These are phyloP conservation scores for Plantago ovata DNA, from an alignment of 257 asterid species.

Conservation along the genomic window DNA sequence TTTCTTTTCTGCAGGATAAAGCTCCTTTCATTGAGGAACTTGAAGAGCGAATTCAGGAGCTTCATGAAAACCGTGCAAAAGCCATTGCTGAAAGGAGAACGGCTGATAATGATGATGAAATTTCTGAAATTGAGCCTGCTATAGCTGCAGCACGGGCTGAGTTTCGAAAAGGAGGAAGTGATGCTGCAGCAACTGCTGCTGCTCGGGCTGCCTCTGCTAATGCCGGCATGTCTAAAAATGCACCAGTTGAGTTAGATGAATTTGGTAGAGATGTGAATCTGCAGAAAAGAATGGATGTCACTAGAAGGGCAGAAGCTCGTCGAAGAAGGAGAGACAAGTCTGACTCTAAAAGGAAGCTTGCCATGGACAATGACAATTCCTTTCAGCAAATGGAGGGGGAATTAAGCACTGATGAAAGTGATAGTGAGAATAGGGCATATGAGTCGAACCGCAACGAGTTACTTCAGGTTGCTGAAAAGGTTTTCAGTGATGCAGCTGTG, in stretches of 20 bases:
- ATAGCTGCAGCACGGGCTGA: conserved; percentile 65
- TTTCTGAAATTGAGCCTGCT: conserved; percentile 75
- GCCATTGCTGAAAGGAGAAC: conserved; percentile 72
- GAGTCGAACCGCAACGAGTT: conserved; percentile 68
- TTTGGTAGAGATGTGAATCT: conserved; percentile 78
- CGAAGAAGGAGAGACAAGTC: conserved; percentile 56
- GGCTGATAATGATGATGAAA: conserved; percentile 78
- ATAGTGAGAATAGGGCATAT: conserved; percentile 74
- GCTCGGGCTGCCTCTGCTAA: conserved; percentile 58
- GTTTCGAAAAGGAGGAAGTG: conserved; percentile 55
- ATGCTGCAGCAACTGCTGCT: conserved; percentile 53
- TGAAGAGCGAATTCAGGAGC: conserved; percentile 85
- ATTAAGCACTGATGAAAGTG: conserved; percentile 97
- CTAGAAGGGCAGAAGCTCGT: conserved; percentile 73
- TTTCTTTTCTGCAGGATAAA: conserved; percentile 62
- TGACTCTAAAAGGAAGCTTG: conserved; percentile 60
- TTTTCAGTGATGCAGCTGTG: conserved; percentile 81
- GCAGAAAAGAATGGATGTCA: conserved; percentile 73
- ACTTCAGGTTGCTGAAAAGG: conserved; percentile 75
- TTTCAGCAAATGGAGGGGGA: conserved; percentile 81
- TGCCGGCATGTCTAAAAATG: conserved; percentile 49
- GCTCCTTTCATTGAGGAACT: conserved; percentile 94
- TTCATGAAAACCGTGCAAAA: conserved; percentile 81
- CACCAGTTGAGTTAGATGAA: conserved; percentile 80
- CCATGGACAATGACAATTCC: conserved; percentile 44